Evolutionary conservation across 768 basidiomycete genomes (phyloP).

Genomic region (Kwoniella europaea): DNA sequence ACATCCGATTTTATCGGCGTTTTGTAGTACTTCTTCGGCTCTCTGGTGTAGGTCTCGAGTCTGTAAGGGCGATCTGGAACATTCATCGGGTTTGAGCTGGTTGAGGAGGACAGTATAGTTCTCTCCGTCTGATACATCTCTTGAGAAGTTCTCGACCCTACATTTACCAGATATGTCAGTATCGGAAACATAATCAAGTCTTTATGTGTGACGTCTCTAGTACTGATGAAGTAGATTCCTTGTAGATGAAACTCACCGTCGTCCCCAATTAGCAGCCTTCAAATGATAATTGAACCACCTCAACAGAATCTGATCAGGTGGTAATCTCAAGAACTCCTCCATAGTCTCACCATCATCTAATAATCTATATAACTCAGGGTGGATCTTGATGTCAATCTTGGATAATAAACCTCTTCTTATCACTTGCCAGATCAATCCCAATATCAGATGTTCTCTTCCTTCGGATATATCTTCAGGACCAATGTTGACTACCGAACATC

Average conservation of each 20-base stretch:
- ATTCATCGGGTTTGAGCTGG: conserved; percentile 92
- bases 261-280: conserved; percentile 89
- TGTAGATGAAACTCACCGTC: conserved; percentile 65
- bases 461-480: conserved; percentile 90
- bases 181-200: not conserved
- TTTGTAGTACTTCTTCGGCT: conserved; percentile 90
- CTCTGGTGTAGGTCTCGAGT: conserved; percentile 79
- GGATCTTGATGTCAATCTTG: conserved; percentile 96
- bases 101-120: conserved; percentile 96
- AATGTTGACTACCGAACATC: conserved; percentile 98
- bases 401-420: conserved; percentile 89
- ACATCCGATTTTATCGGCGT: conserved; percentile 91
- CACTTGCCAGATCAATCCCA: conserved; percentile 98
- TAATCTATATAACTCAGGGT: conserved; percentile 93
- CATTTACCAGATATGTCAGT: not conserved
- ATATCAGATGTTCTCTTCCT: conserved; percentile 92
- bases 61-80: conserved; percentile 87
- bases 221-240: not conserved
- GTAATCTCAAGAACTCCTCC: conserved; percentile 88
- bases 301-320: conserved; percentile 95
- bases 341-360: conserved; percentile 97
- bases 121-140: conserved; percentile 95
- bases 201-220: too few species aligned
- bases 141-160: conserved; percentile 96
- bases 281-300: conserved; percentile 99